Percentiles rank a stretch among this genome's conserved stretches.
These are phyloP conservation scores for Ensete ventricosum DNA, from an alignment of 176 grass and related monocot genomes.

Conservation along the genomic window DNA sequence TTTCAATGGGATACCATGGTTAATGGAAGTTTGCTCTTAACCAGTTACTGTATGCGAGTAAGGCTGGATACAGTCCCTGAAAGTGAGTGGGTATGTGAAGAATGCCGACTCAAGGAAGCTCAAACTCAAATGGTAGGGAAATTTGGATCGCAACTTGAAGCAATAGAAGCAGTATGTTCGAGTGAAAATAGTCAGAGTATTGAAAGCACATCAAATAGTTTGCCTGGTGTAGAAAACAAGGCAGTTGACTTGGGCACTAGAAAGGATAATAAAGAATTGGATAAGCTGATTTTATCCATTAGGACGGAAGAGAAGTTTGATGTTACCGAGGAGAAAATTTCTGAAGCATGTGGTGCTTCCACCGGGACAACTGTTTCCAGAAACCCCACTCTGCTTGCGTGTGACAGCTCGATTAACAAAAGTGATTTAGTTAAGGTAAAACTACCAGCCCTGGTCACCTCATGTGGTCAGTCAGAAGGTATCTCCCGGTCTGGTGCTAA, in stretches of 20 bases:
- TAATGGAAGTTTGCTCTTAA: slow-evolving; percentile 18
- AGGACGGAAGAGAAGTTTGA: slow-evolving; percentile 31
- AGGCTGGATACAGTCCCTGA: slow-evolving; percentile 71
- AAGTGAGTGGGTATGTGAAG: slow-evolving; percentile 88
- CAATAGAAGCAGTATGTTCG: slow-evolving; percentile 18
- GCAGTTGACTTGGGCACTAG: slow-evolving; percentile 28
- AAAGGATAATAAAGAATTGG: slow-evolving; percentile 21
- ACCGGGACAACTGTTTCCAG: slow-evolving; percentile 18
- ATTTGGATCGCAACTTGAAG: slow-evolving; percentile 22
- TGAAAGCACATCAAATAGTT: slow-evolving; percentile 20
- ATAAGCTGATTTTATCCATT: slow-evolving; percentile 20
- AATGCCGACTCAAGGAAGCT: slow-evolving; percentile 55
- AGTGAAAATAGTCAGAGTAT: slow-evolving; percentile 28
- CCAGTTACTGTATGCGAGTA: slow-evolving; percentile 78
- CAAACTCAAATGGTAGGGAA: slow-evolving; percentile 43
- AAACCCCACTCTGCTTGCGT: slow-evolving; percentile 17
- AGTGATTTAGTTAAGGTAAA: slow-evolving; percentile 50
- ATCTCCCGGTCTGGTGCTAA: not conserved
- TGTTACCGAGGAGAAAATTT: slow-evolving; percentile 20
- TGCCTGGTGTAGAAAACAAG: slow-evolving; percentile 31
- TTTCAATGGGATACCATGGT: not conserved
- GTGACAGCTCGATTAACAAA: slow-evolving; percentile 23
- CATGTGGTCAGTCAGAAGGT: not conserved
- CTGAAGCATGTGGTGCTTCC: slow-evolving; percentile 14
- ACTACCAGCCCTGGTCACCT: not conserved